Percentiles rank a stretch among this genome's conserved stretches.
Evolutionary conservation across 2,329 filamentous ascomycete species (phyloP).

Genomic region (Neocatenulostroma microsporum): DNA sequence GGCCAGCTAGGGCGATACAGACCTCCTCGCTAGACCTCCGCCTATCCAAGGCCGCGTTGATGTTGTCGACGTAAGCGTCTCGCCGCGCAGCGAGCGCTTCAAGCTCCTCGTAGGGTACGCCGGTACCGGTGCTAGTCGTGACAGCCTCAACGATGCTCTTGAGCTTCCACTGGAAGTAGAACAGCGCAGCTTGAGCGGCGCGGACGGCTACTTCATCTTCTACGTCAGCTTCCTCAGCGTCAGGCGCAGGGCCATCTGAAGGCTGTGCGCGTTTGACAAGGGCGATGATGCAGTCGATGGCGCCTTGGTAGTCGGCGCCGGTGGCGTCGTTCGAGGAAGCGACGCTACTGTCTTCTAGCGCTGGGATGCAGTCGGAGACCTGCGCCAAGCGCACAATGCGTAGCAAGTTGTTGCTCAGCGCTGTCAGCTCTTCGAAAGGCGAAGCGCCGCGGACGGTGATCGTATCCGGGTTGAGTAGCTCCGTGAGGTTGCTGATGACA

Average conservation of each 20-base stretch:
- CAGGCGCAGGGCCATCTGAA: conserved; percentile 50
- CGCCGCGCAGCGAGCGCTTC: conserved; percentile 48
- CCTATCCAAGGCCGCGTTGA: conserved; percentile 44
- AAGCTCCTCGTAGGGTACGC: conserved; percentile 52
- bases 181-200: conserved; percentile 67
- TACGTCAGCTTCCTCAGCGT: conserved; percentile 60
- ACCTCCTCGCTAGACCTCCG: conserved; percentile 56
- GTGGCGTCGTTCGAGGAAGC: conserved; percentile 26
- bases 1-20: conserved; percentile 65
- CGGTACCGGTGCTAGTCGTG: conserved; percentile 40
- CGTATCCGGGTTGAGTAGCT: conserved; percentile 59
- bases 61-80: conserved; percentile 43
- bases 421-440: conserved; percentile 35
- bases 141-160: conserved; percentile 39
- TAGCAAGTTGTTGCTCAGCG: conserved; percentile 27
- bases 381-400: conserved; percentile 23
- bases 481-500: conserved; percentile 62
- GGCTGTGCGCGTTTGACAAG: conserved; percentile 68
- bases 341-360: conserved; percentile 56
- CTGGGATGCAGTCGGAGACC: conserved; percentile 61
- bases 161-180: conserved; percentile 86
- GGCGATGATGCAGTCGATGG: conserved; percentile 63
- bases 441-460: conserved; percentile 64
- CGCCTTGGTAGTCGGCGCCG: conserved; percentile 22
- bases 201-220: conserved; percentile 73